Evolutionary conservation across 2,329 filamentous ascomycete genomes (phyloP).

Genomic region (Aspergillus sp.): DNA sequence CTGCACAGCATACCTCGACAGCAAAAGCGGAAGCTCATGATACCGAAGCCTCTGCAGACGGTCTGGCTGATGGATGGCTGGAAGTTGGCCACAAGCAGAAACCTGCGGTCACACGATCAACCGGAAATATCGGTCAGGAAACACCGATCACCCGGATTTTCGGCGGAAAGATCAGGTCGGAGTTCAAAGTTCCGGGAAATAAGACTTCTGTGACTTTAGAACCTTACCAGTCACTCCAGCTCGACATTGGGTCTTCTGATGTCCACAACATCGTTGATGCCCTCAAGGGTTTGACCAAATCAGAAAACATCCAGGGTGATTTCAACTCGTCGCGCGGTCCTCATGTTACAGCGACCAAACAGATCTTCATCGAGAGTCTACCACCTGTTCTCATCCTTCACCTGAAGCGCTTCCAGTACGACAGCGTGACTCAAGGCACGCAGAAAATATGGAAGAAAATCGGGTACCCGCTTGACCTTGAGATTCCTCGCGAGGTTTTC

Average conservation of each 20-base stretch:
- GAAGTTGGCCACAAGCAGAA: constrained; percentile 93
- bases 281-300: constrained; percentile 71
- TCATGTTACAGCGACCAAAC: constrained; percentile 76
- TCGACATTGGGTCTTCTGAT: constrained; percentile 83
- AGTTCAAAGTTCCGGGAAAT: constrained; percentile 75
- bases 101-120: constrained; percentile 75
- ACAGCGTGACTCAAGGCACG: constrained; percentile 70
- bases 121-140: constrained; percentile 62
- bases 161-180: constrained; percentile 81
- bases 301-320: constrained; percentile 78
- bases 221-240: constrained; percentile 86
- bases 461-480: constrained; percentile 87
- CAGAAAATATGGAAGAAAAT: constrained; percentile 99
- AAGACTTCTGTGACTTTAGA: constrained; percentile 90
- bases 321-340: constrained; percentile 73
- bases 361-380: constrained; percentile 86
- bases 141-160: constrained; percentile 94
- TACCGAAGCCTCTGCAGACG: constrained; percentile 15
- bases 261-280: constrained; percentile 90
- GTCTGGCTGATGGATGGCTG: constrained; percentile 66
- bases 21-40: constrained; percentile 39
- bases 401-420: constrained; percentile 95
- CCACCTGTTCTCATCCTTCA: constrained; percentile 91
- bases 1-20: constrained; percentile 54
- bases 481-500: constrained; percentile 86